These are phyloP conservation scores for Omphalotus olearius DNA, from an alignment of 1,284 basidiomycete genomes.

Conservation along the genomic window DNA sequence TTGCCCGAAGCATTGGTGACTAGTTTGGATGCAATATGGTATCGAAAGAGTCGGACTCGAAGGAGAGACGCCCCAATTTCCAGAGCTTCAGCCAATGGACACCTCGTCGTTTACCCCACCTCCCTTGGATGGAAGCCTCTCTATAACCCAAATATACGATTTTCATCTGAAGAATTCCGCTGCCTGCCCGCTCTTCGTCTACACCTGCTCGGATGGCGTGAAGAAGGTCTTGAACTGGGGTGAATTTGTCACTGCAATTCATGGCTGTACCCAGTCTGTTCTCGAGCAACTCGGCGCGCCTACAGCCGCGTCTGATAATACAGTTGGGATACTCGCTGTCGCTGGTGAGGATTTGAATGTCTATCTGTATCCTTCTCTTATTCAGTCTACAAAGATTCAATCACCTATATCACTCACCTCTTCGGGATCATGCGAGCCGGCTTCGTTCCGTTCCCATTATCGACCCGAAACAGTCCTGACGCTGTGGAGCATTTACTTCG, in stretches of 20 bases:
- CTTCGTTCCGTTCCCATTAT: conserved; percentile 21
- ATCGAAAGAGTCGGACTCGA: no score
- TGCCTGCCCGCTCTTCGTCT: not conserved
- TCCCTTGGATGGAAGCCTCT: not conserved
- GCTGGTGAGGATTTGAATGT: conserved; percentile 16
- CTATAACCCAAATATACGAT: not conserved
- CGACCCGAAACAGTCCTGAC: conserved; percentile 18
- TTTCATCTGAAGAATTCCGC: not conserved
- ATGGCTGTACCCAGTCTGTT: not conserved
- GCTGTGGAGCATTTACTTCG: conserved; percentile 18
- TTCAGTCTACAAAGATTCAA: conserved; percentile 15
- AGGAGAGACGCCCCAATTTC: no score
- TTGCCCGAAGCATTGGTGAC: no score
- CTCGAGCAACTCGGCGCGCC: not conserved
- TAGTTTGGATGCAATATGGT: no score
- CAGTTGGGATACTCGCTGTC: conserved; percentile 21
- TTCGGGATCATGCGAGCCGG: conserved; percentile 19
- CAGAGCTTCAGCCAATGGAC: not conserved
- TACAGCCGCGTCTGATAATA: not conserved
- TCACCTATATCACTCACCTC: conserved; percentile 17
- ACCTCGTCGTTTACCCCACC: not conserved
- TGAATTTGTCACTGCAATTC: not conserved
- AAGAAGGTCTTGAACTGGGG: not conserved
- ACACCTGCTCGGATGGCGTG: not conserved
- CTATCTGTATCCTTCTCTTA: not conserved